Evolutionary conservation across 805 yeast genomes (phyloP), one percentile per base, ranked within the genome.

Genomic region (Lipomyces starkeyi): DNA sequence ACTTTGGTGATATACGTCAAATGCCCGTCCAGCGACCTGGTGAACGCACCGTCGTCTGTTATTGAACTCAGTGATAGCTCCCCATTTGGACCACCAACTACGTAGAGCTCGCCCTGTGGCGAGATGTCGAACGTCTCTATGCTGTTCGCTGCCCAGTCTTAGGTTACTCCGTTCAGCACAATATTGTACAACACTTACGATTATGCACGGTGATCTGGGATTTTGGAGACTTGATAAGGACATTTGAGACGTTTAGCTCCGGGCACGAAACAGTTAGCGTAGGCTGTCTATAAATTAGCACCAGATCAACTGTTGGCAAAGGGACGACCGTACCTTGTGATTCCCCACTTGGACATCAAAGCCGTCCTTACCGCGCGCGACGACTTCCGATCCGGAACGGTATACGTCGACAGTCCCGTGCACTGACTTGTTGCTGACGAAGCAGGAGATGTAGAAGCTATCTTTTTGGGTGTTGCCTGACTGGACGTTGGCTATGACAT

Each of bases 21-120:
- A 78, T 90, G 95, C 1, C 90, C 91, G 1, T 74, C 76, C 3
- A 82, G 67, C 1, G 59, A 62, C 57, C 73, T 63, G 71, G 55
- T 66, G 5, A 68, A 37, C 13, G 61, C 59, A 1, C 58, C 66
- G 52, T 7, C 22, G 58, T 14, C 56, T 2, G 22, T 20, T n/a
- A 55, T 9, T 40, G 47, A 32, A 32, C 58, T 47, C 47, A 54
- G 20, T 25, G 27, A 8, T 11, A 29, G 14, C 56, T n/a, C 37
- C 47, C 71, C 25, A 64, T 61, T 29, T 4, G 76, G 66, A 32
- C 77, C 74, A 14, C 86, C 86, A 4, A 79, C 62, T 2, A 77
- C 73, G 64, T 74, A 76, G 14, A 70, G 67, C 1, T 73, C 71
- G 3, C 77, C 78, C 2, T 61, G 68, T 2, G 79, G 77, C 0